Base-by-base conservation (phyloP, 106 monocot species). In the Xerophyta viscosa region DNA sequence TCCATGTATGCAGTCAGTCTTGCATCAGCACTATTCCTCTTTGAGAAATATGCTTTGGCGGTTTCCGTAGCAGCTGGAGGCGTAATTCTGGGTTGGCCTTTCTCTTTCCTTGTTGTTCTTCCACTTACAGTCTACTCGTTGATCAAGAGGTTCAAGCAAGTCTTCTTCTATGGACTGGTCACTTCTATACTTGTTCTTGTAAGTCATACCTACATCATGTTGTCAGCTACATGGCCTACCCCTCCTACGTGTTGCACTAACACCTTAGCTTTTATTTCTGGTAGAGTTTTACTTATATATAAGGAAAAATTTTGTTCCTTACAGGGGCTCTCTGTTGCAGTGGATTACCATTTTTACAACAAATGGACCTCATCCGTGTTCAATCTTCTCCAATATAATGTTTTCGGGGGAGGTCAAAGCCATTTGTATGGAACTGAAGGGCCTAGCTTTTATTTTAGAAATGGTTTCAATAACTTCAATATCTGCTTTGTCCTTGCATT, bases 381-480 rank as follows among this genome's bases (percentile, higher is more conserved):
- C 55, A 99, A 90, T 72, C 77, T 99, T 14, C 48, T 91, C 59
- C 44, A 68, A 46, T 99, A 99, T 59, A 99, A 99, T 68, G 90
- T 99, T 17, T 12, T 72, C 42, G 98, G 90, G 58, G 98, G 98
- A 41, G 90, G 90, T 58, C 84, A 88, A 50, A 99, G 98, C 56
- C 86, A 86, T 75, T 67, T 99, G 31, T 90, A 99, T 80, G 98
- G 98, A 60, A 86, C 86, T 37, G 98, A 99, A 57, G 86, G 82
- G 21, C 41, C 58, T 15, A 26, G 41, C 6, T 99, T 91, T 45
- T 90, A 99, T 70, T 70, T 90, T n/a, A 79, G 72, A 65, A 99
- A 90, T 60, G 90, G 82, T 60, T 99, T 99, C 57, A 99, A 99
- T 66, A 99, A 99, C 59, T 99, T 99, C 56, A 90, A 99, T 66